phyloP scores from a whole-genome alignment of 2,329 filamentous ascomycete species.

The Graphiopsis chlorocephala region DNA sequence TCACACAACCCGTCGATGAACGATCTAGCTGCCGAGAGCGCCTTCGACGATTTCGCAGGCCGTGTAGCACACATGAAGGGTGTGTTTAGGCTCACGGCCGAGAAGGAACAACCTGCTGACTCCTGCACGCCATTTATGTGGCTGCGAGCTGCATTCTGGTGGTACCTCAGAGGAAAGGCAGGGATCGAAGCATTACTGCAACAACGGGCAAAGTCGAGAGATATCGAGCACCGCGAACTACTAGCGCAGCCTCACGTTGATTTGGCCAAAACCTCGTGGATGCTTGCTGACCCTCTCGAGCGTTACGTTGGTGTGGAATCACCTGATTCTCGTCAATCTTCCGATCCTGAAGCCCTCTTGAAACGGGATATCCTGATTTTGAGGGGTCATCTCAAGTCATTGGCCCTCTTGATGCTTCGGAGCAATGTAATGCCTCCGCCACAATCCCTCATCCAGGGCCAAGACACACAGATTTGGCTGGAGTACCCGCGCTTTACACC shows the following conservation, averaged over 20 bases:
- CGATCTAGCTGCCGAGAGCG: slow-evolving; percentile 57
- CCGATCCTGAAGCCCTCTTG: slow-evolving; percentile 10
- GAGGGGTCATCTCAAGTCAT: slow-evolving; percentile 57
- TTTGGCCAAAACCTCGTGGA: slow-evolving; percentile 82
- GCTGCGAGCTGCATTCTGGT: slow-evolving; percentile 75
- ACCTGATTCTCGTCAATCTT: neutral
- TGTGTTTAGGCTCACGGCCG: slow-evolving; percentile 74
- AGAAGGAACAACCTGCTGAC: slow-evolving; percentile 65
- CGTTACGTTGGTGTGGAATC: slow-evolving; percentile 16
- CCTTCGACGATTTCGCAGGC: slow-evolving; percentile 65
- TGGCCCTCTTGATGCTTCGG: slow-evolving; percentile 78
- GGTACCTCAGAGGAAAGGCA: slow-evolving; percentile 80
- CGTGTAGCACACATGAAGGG: slow-evolving; percentile 72
- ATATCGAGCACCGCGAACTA: slow-evolving; percentile 50
- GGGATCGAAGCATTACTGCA: slow-evolving; percentile 69
- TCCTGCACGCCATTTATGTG: slow-evolving; percentile 58
- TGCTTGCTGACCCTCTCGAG: slow-evolving; percentile 49
- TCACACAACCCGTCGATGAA: neutral
- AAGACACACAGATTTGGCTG: slow-evolving; percentile 80
- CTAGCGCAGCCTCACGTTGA: slow-evolving; percentile 78
- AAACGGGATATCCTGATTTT: slow-evolving; percentile 18
- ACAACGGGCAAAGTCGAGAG: slow-evolving; percentile 42
- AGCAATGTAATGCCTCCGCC: slow-evolving; percentile 71
- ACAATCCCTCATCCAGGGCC: slow-evolving; percentile 67
- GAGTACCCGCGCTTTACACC: slow-evolving; percentile 71